These are phyloP conservation scores for Infundibulicybe gibba DNA, from an alignment of 768 basidiomycete species.

Conservation along the genomic window DNA sequence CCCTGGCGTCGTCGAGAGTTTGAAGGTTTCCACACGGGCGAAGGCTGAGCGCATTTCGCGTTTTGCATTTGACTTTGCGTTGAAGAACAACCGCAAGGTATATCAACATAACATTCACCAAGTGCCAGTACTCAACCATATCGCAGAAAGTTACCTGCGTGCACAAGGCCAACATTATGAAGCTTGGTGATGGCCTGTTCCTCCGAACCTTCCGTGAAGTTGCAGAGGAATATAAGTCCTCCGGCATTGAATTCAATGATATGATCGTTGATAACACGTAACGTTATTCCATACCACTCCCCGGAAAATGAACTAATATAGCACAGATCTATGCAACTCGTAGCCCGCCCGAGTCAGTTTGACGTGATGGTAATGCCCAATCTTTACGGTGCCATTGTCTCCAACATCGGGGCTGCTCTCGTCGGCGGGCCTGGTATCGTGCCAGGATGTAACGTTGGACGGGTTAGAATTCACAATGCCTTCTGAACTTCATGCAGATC, in stretches of 20 bases:
- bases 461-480: slow-evolving; percentile 41
- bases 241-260: slow-evolving; percentile 90
- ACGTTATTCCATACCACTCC: slow-evolving; percentile 14
- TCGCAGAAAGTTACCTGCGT: slow-evolving; percentile 96
- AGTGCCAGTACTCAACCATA: slow-evolving; percentile 2
- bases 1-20: slow-evolving; percentile 96
- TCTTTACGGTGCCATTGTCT: slow-evolving; percentile 94
- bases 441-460: slow-evolving; percentile 96
- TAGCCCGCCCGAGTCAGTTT: slow-evolving; percentile 92
- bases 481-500: not conserved
- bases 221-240: slow-evolving; percentile 93
- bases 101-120: slow-evolving; percentile 8
- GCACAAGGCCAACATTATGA: slow-evolving; percentile 99
- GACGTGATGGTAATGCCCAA: slow-evolving; percentile 99
- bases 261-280: slow-evolving; percentile 99
- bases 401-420: slow-evolving; percentile 97
- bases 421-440: slow-evolving; percentile 98
- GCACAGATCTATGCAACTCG: slow-evolving; percentile 95
- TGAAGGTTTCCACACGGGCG: slow-evolving; percentile 94
- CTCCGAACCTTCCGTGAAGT: slow-evolving; percentile 96
- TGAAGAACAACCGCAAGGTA: slow-evolving; percentile 98
- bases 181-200: slow-evolving; percentile 98
- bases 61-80: slow-evolving; percentile 98
- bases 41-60: slow-evolving; percentile 96
- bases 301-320: slow-evolving; percentile 5